Conservation (phyloP, 208 protist genomes). For the Trypanosoma lewisi region DNA sequence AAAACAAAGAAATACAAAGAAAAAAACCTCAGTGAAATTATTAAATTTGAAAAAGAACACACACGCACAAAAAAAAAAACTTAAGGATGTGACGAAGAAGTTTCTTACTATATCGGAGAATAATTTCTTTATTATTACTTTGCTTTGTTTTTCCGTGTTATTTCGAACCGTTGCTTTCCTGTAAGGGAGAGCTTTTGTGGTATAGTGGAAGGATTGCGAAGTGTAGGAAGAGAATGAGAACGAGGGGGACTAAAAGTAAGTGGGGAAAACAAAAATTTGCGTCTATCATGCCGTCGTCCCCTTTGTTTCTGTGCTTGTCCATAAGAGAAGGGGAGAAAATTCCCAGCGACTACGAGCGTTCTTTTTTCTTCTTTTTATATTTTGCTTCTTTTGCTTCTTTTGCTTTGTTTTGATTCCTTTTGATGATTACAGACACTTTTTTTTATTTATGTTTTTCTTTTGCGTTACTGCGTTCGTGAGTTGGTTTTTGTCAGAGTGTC, state of each 20-base stretch:
- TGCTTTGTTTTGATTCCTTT: background rate
- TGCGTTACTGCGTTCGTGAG: background rate
- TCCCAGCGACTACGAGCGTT: too few species aligned
- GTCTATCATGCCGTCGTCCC: conserved; percentile 2
- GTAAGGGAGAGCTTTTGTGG: too few species aligned
- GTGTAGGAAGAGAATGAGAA: too few species aligned
- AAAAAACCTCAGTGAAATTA: background rate
- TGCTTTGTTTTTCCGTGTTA: background rate
- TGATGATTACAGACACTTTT: background rate
- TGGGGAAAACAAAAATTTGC: too few species aligned
- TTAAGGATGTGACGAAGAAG: background rate
- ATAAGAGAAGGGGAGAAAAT: background rate
- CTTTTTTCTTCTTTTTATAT: background rate
- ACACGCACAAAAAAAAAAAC: background rate
- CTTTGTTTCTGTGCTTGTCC: background rate
- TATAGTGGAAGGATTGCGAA: too few species aligned
- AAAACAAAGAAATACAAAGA: background rate
- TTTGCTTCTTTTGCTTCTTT: background rate
- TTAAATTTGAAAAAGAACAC: background rate
- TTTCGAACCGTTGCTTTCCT: too few species aligned
- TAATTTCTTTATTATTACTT: background rate
- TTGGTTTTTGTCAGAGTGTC: conserved; percentile 16
- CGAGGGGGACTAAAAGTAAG: too few species aligned
- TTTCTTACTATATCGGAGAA: too few species aligned
- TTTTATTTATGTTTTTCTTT: background rate